Conservation (phyloP, 73 alveolate species). For the Blepharisma japonicum region DNA sequence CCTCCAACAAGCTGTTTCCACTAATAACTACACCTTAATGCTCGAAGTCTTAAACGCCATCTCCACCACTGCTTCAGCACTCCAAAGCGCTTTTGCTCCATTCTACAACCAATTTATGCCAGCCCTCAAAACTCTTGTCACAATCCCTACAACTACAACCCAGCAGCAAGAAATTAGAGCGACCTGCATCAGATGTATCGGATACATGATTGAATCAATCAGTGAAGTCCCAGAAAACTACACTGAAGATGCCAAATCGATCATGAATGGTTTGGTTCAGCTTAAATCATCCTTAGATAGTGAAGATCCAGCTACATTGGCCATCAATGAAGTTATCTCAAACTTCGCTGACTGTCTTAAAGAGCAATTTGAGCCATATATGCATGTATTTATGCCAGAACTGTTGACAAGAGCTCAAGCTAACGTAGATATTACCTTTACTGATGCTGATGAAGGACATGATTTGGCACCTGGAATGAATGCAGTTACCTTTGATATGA, state of each 20-base stretch:
- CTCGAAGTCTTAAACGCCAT: conserved; percentile 7
- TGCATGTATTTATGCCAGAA: conserved; percentile 25
- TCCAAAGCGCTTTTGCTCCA: conserved; percentile 6
- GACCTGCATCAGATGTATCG: conserved; percentile 12
- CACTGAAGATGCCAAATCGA: neutral
- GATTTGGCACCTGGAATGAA: conserved; percentile 16
- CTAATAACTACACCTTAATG: neutral
- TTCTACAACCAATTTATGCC: conserved; percentile 13
- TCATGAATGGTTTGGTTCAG: conserved; percentile 7
- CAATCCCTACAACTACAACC: neutral
- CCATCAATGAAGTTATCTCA: conserved; percentile 18
- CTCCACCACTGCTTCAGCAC: conserved; percentile 9
- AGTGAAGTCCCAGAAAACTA: conserved; percentile 11
- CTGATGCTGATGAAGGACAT: neutral
- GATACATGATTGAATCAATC: neutral
- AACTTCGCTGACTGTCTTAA: conserved; percentile 15
- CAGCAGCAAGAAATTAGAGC: conserved; percentile 15
- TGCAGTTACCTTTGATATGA: conserved; percentile 15
- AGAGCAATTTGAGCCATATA: neutral
- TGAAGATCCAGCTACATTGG: conserved; percentile 24
- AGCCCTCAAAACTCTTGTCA: neutral
- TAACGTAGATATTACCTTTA: neutral
- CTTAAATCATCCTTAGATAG: conserved; percentile 1
- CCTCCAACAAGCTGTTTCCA: neutral
- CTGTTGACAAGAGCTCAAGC: conserved; percentile 7